These are phyloP conservation scores for Cutaneotrichosporon sp. DNA, from an alignment of 1,284 basidiomycete genomes.

Conservation along the genomic window DNA sequence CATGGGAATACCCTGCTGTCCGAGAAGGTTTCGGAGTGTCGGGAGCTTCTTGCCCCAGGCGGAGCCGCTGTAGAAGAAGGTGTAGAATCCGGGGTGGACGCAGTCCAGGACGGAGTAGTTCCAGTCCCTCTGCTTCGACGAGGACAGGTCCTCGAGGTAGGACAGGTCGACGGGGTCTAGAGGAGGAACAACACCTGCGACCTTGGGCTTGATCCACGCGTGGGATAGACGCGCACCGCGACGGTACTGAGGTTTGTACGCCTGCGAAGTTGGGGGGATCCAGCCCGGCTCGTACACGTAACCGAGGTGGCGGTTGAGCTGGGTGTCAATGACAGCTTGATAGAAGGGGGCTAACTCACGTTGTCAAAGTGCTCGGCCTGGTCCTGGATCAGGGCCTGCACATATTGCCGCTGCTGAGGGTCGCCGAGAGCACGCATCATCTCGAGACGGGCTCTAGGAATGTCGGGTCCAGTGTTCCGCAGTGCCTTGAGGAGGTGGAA, in stretches of 20 bases:
- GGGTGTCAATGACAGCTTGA: not conserved
- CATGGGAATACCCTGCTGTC: not conserved
- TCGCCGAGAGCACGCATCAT: conserved; percentile 22
- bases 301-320: conserved; percentile 26
- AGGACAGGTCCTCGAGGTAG: conserved; percentile 18
- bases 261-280: conserved; percentile 8
- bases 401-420: conserved; percentile 14
- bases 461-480: conserved; percentile 18
- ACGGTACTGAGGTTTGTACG: conserved; percentile 18
- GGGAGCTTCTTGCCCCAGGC: conserved; percentile 12
- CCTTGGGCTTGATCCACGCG: conserved; percentile 19
- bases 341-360: conserved; percentile 16
- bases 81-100: conserved; percentile 8
- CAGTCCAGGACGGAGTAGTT: conserved; percentile 21
- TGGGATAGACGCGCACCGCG: conserved; percentile 22
- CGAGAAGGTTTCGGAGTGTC: conserved; percentile 7
- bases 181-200: not conserved
- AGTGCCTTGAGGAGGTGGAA: conserved; percentile 27
- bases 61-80: conserved; percentile 15
- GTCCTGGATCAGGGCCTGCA: conserved; percentile 19
- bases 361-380: conserved; percentile 29
- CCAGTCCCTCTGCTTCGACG: conserved; percentile 15
- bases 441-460: conserved; percentile 11
- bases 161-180: conserved; percentile 19
- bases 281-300: conserved; percentile 24